Percentiles rank a stretch among this genome's conserved stretches.
These are phyloP conservation scores for Grosmannia clavigera DNA, from an alignment of 2,329 filamentous ascomycete genomes.

Conservation along the genomic window DNA sequence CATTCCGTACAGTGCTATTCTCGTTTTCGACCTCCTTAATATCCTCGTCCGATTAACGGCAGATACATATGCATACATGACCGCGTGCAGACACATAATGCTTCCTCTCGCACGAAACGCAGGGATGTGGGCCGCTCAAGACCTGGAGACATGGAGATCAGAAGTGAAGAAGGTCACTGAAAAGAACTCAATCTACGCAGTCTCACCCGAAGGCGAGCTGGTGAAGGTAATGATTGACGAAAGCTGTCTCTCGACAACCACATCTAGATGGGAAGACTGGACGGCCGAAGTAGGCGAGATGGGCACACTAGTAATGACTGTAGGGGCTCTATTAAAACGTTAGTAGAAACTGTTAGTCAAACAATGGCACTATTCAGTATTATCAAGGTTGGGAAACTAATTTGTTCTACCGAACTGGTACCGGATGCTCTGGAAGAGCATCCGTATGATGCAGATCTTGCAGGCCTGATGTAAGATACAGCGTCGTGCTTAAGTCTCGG, in stretches of 20 bases:
- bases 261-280: background rate
- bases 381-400: no score
- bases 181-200: background rate
- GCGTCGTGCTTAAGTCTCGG: constrained; percentile 56
- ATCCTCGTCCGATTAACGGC: background rate
- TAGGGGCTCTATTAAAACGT: background rate
- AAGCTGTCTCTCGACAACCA: background rate
- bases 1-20: background rate
- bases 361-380: no score
- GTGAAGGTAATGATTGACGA: background rate
- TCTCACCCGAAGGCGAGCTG: background rate
- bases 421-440: constrained; percentile 84
- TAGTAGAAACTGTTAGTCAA: no score
- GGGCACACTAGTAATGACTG: background rate
- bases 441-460: constrained; percentile 89
- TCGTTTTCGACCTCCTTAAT: background rate
- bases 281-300: background rate
- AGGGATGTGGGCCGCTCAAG: background rate
- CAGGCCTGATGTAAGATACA: constrained; percentile 63
- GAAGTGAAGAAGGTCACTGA: background rate
- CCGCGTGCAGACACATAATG: background rate
- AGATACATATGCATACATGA: background rate
- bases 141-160: background rate
- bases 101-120: background rate
- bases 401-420: constrained; percentile 64